Conservation (phyloP, 768 basidiomycete species). For the Serendipita sp. region DNA sequence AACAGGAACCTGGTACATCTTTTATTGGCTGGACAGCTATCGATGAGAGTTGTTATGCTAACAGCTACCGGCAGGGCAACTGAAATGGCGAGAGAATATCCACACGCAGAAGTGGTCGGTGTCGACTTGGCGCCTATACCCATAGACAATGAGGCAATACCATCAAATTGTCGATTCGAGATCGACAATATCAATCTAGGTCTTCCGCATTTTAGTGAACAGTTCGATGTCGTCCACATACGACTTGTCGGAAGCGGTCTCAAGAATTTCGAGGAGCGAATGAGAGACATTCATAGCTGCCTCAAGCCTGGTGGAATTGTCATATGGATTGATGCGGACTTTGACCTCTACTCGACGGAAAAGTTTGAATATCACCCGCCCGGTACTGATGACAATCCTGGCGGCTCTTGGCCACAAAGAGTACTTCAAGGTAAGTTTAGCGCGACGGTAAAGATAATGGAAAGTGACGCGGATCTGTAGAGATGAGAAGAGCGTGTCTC, state of each 20-base stretch:
- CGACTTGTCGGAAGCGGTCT: constrained; percentile 4
- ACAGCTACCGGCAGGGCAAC: no score
- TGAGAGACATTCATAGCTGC: not conserved
- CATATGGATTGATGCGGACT: not conserved
- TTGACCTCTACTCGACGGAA: not conserved
- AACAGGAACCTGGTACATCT: not conserved
- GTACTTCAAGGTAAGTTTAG: not conserved
- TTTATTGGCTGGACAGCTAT: no score
- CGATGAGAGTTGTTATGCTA: no score
- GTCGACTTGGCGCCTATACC: not conserved
- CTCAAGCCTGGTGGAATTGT: constrained; percentile 2
- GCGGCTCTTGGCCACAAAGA: not conserved
- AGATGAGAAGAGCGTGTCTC: not conserved
- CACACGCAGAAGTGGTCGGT: not conserved
- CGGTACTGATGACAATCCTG: not conserved
- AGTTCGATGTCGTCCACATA: constrained; percentile 8
- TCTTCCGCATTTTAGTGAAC: not conserved
- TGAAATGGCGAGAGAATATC: no score
- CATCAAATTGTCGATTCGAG: constrained; percentile 8
- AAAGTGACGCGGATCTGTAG: not conserved
- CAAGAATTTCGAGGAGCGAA: not conserved
- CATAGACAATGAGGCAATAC: not conserved
- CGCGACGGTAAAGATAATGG: not conserved
- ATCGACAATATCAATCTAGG: constrained; percentile 7
- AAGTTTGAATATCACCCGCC: not conserved